Base-by-base conservation (phyloP, 1,284 basidiomycete genomes). In the Retiboletus flavoniger region DNA sequence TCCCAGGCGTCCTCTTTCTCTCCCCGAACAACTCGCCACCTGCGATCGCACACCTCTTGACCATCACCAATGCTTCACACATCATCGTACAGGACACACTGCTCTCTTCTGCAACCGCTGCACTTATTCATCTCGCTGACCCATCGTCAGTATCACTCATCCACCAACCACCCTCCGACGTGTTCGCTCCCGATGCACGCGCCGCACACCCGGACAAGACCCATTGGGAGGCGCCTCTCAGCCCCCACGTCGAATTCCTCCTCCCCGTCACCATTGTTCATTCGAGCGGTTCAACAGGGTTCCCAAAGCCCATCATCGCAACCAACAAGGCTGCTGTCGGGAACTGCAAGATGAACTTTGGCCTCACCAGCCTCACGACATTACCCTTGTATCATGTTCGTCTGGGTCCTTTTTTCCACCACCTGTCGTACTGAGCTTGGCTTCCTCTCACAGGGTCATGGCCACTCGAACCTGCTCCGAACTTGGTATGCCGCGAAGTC, bases 1-100 rank as follows among this genome's bases (percentile, higher is more conserved):
- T 17, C 21, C 35, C 21, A 70, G 65, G 64, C 14, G 56, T 70
- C 1, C 70, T 82, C 14, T 68, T 82, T 3, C 65, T 82, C n/a
- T 80, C 77, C 5, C 75, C 79, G 41, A 83, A 85, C 68, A 85
- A 84, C 65, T 80, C 79, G 0, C 72, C 78, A 0, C 70, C 81
- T 1, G 82, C 83, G 4, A 75, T 83, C 29, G 79, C 80, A 0
- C 81, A 85, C 61, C 70, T 87, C 42, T 72, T 78, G 62, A 74
- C 75, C 36, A 62, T 73, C n/a, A 84, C 82, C 2, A 66, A 74
- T 10, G 68, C 78, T 0, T 67, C 71, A 0, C 74, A 77, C 54
- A 58, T 86, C 19, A 75, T 69, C 10, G 67, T 63, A 32, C 68
- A 68, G 38, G 54, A 67, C 1, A 7, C 40, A 3, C 26, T 56